Base-by-base conservation (phyloP, 2,329 filamentous ascomycete genomes). In the Cercospora berteroae region DNA sequence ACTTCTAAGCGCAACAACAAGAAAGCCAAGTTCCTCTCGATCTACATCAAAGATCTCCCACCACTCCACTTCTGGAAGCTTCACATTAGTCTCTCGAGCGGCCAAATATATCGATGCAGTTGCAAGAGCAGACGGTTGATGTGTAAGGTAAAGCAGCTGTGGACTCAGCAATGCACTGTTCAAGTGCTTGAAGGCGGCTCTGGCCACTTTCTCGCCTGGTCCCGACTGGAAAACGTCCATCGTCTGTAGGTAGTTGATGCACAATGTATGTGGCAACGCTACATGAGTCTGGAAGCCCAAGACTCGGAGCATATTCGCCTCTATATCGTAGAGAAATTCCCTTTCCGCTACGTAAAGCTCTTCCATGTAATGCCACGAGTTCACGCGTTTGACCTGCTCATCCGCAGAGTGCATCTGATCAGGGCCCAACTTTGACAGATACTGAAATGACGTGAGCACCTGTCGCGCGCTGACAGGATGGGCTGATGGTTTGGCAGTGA, bases 21-120 rank as follows among this genome's bases (percentile, higher is more conserved):
- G 80, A 73, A 98, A 98, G 0, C 95, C 95, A 39, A 99, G 83
- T 77, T 97, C 93, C 82, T 99, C 95, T 60, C 95, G 85, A 74
- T 97, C 94, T 7, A 95, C 92, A 79, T 99, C 95, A 78, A 98
- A 98, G 0, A 98, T 92, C 79, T 97, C 94, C 95, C 95, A 99
- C 95, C 95, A 99, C 70, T 92, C 89, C 58, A 87, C 87, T 70
- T 91, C 90, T 0, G 94, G 93, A 80, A 97, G 85, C 78, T 92
- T 93, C 12, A 91, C 87, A 0, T 86, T 89, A 1, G 87, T 78
- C 72, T 98, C 93, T 55, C 89, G 86, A 0, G 93, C 91, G 0
- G 94, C 92, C n/a, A 93, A 87, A 77, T 98, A 99, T 33, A 97
- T 90, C 0, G 94, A 92, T 1, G 94, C 92, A 2, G 93, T 92